phyloP scores from a whole-genome alignment of 1,284 basidiomycete genomes.

The Schizopora paradoxa region DNA sequence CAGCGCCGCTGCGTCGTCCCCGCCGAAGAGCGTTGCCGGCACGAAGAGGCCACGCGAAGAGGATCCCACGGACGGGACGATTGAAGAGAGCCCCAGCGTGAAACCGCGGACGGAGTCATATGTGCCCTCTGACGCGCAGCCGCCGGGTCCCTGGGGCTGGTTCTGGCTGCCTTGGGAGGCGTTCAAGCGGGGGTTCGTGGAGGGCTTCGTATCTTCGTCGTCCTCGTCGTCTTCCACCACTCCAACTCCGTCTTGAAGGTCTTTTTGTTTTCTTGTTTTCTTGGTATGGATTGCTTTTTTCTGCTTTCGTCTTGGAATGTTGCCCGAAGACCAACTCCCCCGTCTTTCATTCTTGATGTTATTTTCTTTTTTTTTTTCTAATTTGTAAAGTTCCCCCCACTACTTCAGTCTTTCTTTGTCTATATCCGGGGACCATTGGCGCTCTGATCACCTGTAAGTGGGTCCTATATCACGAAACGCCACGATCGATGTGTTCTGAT shows the following conservation, averaged over 20 bases:
- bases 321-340: too few relatives aligned
- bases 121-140: neutral
- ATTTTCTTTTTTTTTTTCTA: neutral
- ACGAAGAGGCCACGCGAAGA: slow-evolving; percentile 12
- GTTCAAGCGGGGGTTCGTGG: slow-evolving; percentile 16
- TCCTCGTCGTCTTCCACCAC: neutral
- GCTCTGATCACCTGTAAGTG: neutral
- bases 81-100: neutral
- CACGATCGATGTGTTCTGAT: too few relatives aligned
- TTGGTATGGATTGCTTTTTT: too few relatives aligned
- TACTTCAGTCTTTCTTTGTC: neutral
- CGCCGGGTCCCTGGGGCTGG: slow-evolving; percentile 15
- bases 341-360: too few relatives aligned
- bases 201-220: slow-evolving; percentile 10
- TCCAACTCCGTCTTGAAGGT: too few relatives aligned
- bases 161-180: slow-evolving; percentile 16
- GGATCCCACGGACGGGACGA: slow-evolving; percentile 2
- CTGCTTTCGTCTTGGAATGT: too few relatives aligned
- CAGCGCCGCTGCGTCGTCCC: neutral
- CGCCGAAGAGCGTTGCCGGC: neutral
- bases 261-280: neutral
- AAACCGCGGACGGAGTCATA: slow-evolving; percentile 10
- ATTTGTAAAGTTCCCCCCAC: neutral
- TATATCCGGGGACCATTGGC: neutral
- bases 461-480: too few relatives aligned